Evolutionary conservation across 2,329 filamentous ascomycete genomes (phyloP), one percentile per base, ranked within the genome.

Genomic region (Talaromyces sp.): DNA sequence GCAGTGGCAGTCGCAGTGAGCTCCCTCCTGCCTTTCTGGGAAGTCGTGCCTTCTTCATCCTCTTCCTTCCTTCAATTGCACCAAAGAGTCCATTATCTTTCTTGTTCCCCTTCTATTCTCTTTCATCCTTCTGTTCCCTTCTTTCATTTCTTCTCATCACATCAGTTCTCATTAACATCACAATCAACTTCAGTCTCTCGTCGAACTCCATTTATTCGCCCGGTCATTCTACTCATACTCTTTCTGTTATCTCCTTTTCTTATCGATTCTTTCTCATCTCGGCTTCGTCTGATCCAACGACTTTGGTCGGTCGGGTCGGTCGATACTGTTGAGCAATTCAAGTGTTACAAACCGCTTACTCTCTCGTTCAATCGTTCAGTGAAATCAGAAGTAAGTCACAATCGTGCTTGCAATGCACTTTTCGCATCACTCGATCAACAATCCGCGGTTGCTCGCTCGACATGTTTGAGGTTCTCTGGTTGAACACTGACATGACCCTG

Each of bases 141-240:
- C 70, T 10, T 63, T 69, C 57, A 68, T 69, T 63, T 65, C 69
- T 73, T 73, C 71, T 71, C 74, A 70, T 77, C 76, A 43, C 56
- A 45, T 59, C 56, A 45, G 45, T 45, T 45, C 22, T 15, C 56
- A 81, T 83, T 83, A 81, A 50, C 60, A 60, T 54, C 64, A 45
- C 54, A 47, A 39, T 41, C 83, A 82, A 84, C 85, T 81, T 83
- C 83, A 81, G 83, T 82, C 83, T 79, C 79, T 73, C 76, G 76
- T 62, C 60, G 25, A 45, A 81, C 74, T 81, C 85, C 82, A 81
- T 83, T 86, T 84, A 80, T 81, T 74, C 78, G 64, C 79, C 79
- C 75, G 77, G 77, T 78, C 80, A 81, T 81, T 66, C 66, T 67
- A 66, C 64, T 56, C 39, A 27, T 59, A 62, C 64, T 62, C 60